A percentile compares a stretch with the other conserved stretches of the same genome.
phyloP scores from a whole-genome alignment of 2,329 filamentous ascomycete genomes.

The Niveomyces coronatus region DNA sequence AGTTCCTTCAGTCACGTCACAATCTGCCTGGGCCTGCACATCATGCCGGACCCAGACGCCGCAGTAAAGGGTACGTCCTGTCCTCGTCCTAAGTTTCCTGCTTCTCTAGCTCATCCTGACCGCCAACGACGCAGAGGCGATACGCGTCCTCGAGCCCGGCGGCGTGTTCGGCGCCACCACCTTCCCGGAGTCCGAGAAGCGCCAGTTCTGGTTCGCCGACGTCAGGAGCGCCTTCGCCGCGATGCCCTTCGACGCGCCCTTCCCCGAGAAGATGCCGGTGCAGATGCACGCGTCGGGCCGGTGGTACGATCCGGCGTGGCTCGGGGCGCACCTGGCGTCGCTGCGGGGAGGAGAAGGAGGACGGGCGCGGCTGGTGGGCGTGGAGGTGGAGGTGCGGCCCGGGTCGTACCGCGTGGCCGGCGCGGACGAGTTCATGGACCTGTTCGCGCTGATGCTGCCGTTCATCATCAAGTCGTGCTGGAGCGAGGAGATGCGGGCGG shows the following conservation, averaged over 20 bases:
- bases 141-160: conserved; percentile 28
- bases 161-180: conserved; percentile 28
- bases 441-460: conserved; percentile 28
- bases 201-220: conserved; percentile 27
- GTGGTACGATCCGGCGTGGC: conserved; percentile 30
- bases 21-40: conserved; percentile 36
- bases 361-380: conserved; percentile 30
- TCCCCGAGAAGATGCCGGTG: conserved; percentile 24
- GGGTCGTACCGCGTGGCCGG: conserved; percentile 21
- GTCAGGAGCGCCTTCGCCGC: conserved; percentile 28
- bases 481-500: conserved; percentile 27
- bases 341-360: too few species aligned
- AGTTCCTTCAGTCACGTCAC: conserved; percentile 33
- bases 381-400: conserved; percentile 23
- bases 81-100: too few species aligned
- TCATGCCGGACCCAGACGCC: conserved; percentile 31
- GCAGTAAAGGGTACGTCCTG: conserved; percentile 21
- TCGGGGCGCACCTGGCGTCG: conserved; percentile 24
- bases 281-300: conserved; percentile 28
- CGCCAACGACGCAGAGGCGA: conserved; percentile 19
- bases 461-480: conserved; percentile 28
- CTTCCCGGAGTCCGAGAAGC: conserved; percentile 23
- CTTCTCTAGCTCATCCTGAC: background rate
- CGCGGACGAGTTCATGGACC: conserved; percentile 25
- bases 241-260: conserved; percentile 29